Evolutionary conservation across 371 early-diverging fungal genomes (phyloP), one percentile per base, ranked within the genome.

Genomic region (Synchytrium microbalum): DNA sequence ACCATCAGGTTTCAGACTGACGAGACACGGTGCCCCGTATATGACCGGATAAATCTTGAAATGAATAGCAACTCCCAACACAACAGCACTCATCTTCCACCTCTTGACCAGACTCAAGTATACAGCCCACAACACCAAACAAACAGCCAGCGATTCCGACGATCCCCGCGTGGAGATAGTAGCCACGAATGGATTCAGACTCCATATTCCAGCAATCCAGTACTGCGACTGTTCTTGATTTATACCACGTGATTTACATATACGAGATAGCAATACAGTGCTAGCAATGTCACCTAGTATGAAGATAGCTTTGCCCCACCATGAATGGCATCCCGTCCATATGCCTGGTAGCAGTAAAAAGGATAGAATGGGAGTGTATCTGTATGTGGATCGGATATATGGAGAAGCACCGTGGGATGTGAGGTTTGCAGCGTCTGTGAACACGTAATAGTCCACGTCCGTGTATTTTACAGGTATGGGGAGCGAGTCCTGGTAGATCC

Each of bases 1-100:
- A 38, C 46, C 19, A 38, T 38, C 46, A 38, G 46, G 46, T 19
- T 38, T 19, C 46, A 76, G 59, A 38, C 51, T 64, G 30, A 70
- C 60, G 64, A 66, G 71, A 23, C 94, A 64, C 0, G 95, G 90
- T 0, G 91, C 67, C 0, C 91, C 88, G 73, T 96, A 93, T 23
- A 98, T 87, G 60, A 93, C 81, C 2, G 98, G 97, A 72, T 95
- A 98, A 3, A 97, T 92, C 72, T 98, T 98, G 67, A 96, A 84
- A 72, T 98, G 98, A 5, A 97, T 94, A 3, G 93, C 79, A n/a
- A 94, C 69, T 0, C 97, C 98, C 80, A 91, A 93, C 31, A 89
- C 32, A 10, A 86, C 74, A 3, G 91, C 89, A 0, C 85, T 90
- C 30, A 75, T 61, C 5, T 68, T 73, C 29, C 84, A 72, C 25